Evolutionary conservation across 495 filamentous ascomycete species (phyloP), one percentile per base, ranked within the genome.

Genomic region (Sabuloglossum arenarium): DNA sequence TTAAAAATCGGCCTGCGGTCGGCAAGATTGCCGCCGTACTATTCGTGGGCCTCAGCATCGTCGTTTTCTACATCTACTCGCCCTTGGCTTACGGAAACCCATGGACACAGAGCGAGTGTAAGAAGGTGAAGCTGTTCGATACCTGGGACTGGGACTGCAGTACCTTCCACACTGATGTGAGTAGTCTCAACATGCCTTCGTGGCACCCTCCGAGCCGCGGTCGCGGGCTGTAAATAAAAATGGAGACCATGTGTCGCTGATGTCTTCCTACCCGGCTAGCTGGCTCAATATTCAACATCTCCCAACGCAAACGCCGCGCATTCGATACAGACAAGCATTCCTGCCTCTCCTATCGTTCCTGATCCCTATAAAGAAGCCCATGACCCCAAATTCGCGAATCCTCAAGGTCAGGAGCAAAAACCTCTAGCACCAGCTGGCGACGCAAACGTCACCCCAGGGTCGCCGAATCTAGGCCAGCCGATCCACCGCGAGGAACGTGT

Each of bases 141-240:
- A 79, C 79, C 12, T 98, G 91, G 91, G 91, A 98, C 65, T 97
- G 87, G 73, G 91, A 97, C 67, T 98, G 91, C 75, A 90, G 89
- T 64, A 87, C 74, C 59, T 98, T 98, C 73, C 73, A 84, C 63
- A 81, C 79, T 61, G 80, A 80, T 67, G 89, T 94, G 82, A 86
- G 85, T 81, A 56, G n/a, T 0, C 25, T 46, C 52, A 37, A 27
- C 25, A 58, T 46, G 23, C 63, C 65, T 56, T 56, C 59, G 61
- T 69, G 64, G 65, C 57, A 58, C 23, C 65, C 67, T 62, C 65
- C 66, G 16, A 65, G 59, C 49, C 63, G 67, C 61, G 64, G 62
- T 46, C 62, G 56, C 56, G 25, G 53, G 11, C 31, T 8, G 28
- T 39, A 39, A 55, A 55, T 30, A 43, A 25, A 23, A 23, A 58